phyloP scores from a whole-genome alignment of 2,329 filamentous ascomycete genomes.

The Aaosphaeria pasadenensis region DNA sequence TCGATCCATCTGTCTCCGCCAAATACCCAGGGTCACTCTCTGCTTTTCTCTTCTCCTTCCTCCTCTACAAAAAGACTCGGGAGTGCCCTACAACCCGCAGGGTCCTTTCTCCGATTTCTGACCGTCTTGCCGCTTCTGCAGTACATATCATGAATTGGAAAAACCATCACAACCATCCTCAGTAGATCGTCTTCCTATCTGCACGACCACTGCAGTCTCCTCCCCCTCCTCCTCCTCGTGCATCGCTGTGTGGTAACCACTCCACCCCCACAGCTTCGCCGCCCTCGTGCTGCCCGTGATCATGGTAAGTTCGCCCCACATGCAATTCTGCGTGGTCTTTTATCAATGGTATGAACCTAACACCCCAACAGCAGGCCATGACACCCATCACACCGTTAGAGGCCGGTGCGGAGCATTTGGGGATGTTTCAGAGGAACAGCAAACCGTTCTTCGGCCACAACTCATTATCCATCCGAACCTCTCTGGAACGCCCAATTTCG shows the following conservation, averaged over 20 bases:
- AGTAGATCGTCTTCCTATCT: conserved; percentile 6
- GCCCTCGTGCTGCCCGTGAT: conserved; percentile 22
- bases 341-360: conserved; percentile 17
- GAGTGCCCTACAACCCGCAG: conserved; percentile 42
- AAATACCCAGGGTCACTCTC: not conserved
- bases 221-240: conserved; percentile 12
- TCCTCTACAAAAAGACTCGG: conserved; percentile 42
- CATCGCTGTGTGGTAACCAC: not conserved
- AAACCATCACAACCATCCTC: conserved; percentile 17
- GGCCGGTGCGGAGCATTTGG: conserved; percentile 33
- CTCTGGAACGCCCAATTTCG: conserved; percentile 60
- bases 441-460: conserved; percentile 57
- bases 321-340: not conserved
- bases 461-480: conserved; percentile 31
- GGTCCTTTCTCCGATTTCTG: conserved; percentile 36
- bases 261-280: conserved; percentile 1
- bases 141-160: conserved; percentile 30
- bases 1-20: conserved; percentile 30
- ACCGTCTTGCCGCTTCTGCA: conserved; percentile 25
- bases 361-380: conserved; percentile 40
- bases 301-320: conserved; percentile 29
- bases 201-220: conserved; percentile 10
- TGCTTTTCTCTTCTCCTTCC: conserved; percentile 22
- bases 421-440: conserved; percentile 46
- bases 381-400: conserved; percentile 45